Percentiles rank a stretch among this genome's conserved stretches.
Evolutionary conservation across 1,139 yeast species (phyloP).

Genomic region (Geotrichum bryndzae): DNA sequence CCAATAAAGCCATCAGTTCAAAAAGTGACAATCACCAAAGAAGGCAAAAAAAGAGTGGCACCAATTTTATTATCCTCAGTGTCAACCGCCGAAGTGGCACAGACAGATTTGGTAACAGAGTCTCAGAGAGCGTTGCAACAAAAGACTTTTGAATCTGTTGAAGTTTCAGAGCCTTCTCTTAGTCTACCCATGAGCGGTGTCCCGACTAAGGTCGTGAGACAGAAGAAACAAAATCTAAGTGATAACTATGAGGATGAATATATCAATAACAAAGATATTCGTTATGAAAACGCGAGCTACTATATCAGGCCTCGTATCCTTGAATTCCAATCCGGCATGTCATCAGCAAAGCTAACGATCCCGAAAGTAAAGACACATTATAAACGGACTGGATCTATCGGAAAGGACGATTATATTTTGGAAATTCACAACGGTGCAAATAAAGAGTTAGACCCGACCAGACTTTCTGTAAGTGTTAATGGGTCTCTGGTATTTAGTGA

Average conservation of each 20-base stretch:
- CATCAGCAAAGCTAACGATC: conserved; percentile 71
- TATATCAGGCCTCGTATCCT: conserved; percentile 73
- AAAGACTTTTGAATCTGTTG: conserved; percentile 22
- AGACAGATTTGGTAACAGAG: conserved; percentile 12
- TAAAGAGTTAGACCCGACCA: conserved; percentile 44
- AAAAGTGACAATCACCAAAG: conserved; percentile 58
- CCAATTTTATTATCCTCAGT: conserved; percentile 69
- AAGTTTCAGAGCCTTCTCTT: conserved; percentile 37
- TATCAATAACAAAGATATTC: not conserved
- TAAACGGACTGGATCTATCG: conserved; percentile 2
- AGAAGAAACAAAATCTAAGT: conserved; percentile 34
- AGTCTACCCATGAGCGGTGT: conserved; percentile 41
- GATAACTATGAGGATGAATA: conserved; percentile 3
- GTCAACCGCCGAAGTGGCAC: conserved; percentile 22
- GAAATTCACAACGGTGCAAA: conserved; percentile 47
- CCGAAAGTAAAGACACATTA: conserved; percentile 67
- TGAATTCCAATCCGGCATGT: conserved; percentile 73
- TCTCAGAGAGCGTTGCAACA: conserved; percentile 2
- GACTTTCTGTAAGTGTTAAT: conserved; percentile 39
- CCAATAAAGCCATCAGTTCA: conserved; percentile 30
- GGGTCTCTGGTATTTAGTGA: conserved; percentile 45
- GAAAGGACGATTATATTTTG: conserved; percentile 28
- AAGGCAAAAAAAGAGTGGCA: conserved; percentile 82
- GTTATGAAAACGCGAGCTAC: conserved; percentile 38
- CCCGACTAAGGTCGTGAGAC: conserved; percentile 42